Conservation (phyloP, 768 basidiomycete species). For the Leccinum olivaceopallidum region DNA sequence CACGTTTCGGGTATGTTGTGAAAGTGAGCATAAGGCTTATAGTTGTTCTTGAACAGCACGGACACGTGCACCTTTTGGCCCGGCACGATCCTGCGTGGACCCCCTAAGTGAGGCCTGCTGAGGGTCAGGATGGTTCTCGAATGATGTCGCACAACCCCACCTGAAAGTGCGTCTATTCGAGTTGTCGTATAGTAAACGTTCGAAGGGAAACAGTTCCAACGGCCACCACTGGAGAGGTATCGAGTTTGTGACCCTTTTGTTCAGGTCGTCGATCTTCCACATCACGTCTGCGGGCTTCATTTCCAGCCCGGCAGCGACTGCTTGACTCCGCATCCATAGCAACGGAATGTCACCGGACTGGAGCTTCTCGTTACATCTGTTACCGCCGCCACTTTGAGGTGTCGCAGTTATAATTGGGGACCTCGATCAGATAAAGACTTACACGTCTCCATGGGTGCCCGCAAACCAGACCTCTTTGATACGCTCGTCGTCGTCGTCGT, state of each 20-base stretch:
- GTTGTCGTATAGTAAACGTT: constrained; percentile 28
- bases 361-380: constrained; percentile 27
- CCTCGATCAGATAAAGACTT: constrained; percentile 8
- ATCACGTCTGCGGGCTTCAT: constrained; percentile 25
- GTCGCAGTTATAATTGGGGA: background rate
- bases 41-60: constrained; percentile 30
- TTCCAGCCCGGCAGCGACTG: constrained; percentile 24
- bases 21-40: constrained; percentile 28
- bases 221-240: constrained; percentile 23
- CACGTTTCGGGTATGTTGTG: constrained; percentile 21
- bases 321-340: constrained; percentile 35
- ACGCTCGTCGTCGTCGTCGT: constrained; percentile 23
- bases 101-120: constrained; percentile 28
- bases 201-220: constrained; percentile 26
- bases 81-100: constrained; percentile 26
- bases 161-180: constrained; percentile 22
- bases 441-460: constrained; percentile 42
- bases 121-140: constrained; percentile 8
- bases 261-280: constrained; percentile 31
- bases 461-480: constrained; percentile 47
- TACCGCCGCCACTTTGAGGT: constrained; percentile 29
- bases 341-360: constrained; percentile 31
- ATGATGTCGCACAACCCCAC: constrained; percentile 10
- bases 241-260: constrained; percentile 20
- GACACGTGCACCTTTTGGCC: constrained; percentile 35